phyloP scores from a whole-genome alignment of 1,284 basidiomycete genomes.

The Pterulicium gracile region DNA sequence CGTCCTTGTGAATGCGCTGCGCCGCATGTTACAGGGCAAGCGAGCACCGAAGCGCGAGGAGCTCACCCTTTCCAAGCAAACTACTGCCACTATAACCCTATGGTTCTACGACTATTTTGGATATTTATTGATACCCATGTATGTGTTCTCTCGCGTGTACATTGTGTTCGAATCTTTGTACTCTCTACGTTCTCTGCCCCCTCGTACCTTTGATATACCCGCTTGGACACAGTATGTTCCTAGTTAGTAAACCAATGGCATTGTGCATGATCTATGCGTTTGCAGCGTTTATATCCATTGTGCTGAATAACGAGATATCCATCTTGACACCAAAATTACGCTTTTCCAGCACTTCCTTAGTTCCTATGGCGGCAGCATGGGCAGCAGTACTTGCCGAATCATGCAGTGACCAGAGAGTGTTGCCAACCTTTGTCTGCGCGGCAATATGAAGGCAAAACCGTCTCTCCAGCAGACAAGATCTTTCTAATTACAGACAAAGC shows the following conservation, averaged over 20 bases:
- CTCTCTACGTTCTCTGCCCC: constrained; percentile 2
- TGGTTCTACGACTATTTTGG: constrained; percentile 1
- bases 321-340: too few species aligned
- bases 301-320: too few species aligned
- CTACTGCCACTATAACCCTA: neutral
- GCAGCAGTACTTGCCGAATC: too few species aligned
- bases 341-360: too few species aligned
- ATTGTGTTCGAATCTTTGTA: neutral
- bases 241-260: neutral
- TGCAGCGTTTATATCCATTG: too few species aligned
- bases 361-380: too few species aligned
- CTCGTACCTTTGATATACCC: constrained; percentile 3
- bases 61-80: neutral
- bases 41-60: neutral
- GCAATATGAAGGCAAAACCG: too few species aligned
- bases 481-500: too few species aligned
- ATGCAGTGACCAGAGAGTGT: too few species aligned
- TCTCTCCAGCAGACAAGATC: too few species aligned
- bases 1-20: neutral
- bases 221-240: constrained; percentile 7
- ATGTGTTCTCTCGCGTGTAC: constrained; percentile 4
- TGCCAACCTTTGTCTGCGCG: too few species aligned
- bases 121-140: constrained; percentile 1
- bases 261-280: too few species aligned
- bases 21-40: neutral